Evolutionary conservation across 225 moss, liverwort and hornwort species (phyloP), one percentile per base, ranked within the genome.

Genomic region (Neckera pumila): DNA sequence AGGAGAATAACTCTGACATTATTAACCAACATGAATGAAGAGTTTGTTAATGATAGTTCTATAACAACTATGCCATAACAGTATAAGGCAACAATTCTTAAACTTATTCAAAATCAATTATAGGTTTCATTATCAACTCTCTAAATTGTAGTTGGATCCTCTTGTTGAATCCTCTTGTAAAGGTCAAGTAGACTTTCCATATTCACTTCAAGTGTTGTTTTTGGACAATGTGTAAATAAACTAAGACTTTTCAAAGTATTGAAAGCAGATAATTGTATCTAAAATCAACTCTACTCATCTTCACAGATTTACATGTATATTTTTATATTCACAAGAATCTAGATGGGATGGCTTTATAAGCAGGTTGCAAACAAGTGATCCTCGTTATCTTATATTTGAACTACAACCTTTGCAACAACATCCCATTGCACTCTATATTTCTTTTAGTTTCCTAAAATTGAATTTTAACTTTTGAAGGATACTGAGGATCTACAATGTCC

Each of bases 41-140:
- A 72, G 0, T 43, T 1, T 40, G 0, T 43, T 27, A 0, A 1
- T 0, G 27, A 71, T 26, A 9, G 8, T 42, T 26, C 3, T 26
- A 5, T 17, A 5, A 2, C 28, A 73, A 28, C 6, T 45, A 28
- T 28, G 30, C 11, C 0, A 74, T 3, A 30, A 65, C 47, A 31
- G 6, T 7, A 3, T 19, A 47, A 30, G 7, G 1, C 2, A 76
- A 76, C 5, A 51, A 12, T 19, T 12, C 1, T 4, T 76, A 21
- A 20, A 31, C 8, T 76, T 2, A 12, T 51, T 76, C 1, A 8
- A 75, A 74, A 74, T 75, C 20, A 33, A 5, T 3, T 76, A n/a
- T 76, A 7, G 0, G 21, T 20, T 4, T 19, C 2, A 33, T 20
- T 2, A 51, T 33, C 7, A 76, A 51, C 13, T 33, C 2, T 33